Base-by-base conservation (phyloP, 1,139 yeast genomes). In the Suhomyces panamericanus region DNA sequence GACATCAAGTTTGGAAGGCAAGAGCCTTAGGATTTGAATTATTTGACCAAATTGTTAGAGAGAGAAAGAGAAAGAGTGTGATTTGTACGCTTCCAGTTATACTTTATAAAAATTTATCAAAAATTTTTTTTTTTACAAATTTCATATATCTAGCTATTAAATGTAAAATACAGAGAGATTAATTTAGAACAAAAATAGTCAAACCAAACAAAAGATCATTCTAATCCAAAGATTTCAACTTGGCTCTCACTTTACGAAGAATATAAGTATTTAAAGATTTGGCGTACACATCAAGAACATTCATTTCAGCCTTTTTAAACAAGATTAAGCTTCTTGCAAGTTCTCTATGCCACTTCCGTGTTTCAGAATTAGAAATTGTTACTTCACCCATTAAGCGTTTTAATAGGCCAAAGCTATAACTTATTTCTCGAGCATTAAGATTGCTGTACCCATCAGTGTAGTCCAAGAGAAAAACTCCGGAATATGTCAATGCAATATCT, bases 231-330 rank as follows among this genome's bases (percentile, higher is more conserved):
- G 24, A 20, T 2, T 20, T 20, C 24, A 20, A 20, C 6, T 20
- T 20, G 6, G 24, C 8, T 20, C 24, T 4, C 24, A 9, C 13
- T 26, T 26, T 26, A 10, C 4, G 12, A 26, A 26, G 29, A 12
- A 26, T 26, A 12, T 26, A 26, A 10, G 6, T 11, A 26, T 26
- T 26, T 6, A 26, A 26, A 11, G 42, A 28, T 39, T 37, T 20
- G 8, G 22, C 17, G n/a, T 35, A 27, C 14, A 39, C 39, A 13
- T 49, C 48, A 14, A 62, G 54, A 6, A 67, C 64, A 51, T 83
- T 80, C 74, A 84, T 73, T 56, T 84, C 90, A 0, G 85, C 81
- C 54, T 82, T 83, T 48, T 73, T 73, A 27, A 69, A 68, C 27
- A 83, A 59, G 31, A 79, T 60, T 49, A 83, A 52, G 39, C 81